Evolutionary conservation across 139 green algal species (phyloP).

Genomic region (Chlorella sp.): DNA sequence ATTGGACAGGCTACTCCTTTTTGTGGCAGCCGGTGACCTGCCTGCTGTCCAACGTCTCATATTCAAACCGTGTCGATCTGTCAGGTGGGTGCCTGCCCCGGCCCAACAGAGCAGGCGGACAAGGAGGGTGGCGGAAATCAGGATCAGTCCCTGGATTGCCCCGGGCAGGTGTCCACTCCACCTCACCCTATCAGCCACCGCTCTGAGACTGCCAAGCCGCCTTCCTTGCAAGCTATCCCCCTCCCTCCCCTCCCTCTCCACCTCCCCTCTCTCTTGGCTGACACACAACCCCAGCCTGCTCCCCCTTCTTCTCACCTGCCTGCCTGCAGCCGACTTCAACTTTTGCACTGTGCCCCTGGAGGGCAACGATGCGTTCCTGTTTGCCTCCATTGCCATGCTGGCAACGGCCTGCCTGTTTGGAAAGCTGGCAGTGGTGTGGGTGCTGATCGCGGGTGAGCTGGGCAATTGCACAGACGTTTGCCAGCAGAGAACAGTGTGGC

Average conservation of each 20-base stretch:
- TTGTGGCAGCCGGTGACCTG: slow-evolving; percentile 39
- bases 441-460: slow-evolving; percentile 39
- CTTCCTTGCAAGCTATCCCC: neutral
- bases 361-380: slow-evolving; percentile 54
- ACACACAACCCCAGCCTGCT: neutral
- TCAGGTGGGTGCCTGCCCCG: neutral
- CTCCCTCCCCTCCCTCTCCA: neutral
- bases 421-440: slow-evolving; percentile 55
- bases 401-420: slow-evolving; percentile 43
- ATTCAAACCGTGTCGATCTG: neutral
- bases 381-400: slow-evolving; percentile 52
- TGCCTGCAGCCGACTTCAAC: slow-evolving; percentile 33
- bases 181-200: neutral
- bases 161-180: too few species aligned
- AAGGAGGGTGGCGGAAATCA: too few species aligned
- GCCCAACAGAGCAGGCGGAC: neutral
- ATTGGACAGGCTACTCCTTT: neutral
- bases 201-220: neutral
- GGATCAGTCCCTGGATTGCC: too few species aligned
- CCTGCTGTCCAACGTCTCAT: slow-evolving; percentile 44
- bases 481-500: too few species aligned
- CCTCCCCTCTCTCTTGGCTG: neutral
- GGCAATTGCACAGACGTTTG: too few species aligned
- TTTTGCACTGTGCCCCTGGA: slow-evolving; percentile 38
- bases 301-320: neutral